phyloP scores from a whole-genome alignment of 2,329 filamentous ascomycete genomes.

The Colletotrichum echinochloae region DNA sequence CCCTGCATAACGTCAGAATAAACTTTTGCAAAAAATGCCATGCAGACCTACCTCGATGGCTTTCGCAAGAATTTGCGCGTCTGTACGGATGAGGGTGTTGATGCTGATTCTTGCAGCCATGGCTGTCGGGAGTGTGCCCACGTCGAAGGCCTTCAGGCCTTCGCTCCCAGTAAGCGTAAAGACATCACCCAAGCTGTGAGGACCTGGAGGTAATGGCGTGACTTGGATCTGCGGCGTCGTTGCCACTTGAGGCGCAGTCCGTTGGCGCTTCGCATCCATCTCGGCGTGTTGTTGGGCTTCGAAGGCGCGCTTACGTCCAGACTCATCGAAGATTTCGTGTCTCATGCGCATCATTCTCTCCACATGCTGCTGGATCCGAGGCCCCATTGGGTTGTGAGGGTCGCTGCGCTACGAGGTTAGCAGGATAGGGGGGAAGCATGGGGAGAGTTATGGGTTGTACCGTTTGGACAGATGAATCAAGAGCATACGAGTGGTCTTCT shows the following conservation, averaged over 20 bases:
- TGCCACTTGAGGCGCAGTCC: conserved; percentile 57
- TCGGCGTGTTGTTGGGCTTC: conserved; percentile 78
- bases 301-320: conserved; percentile 79
- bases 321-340: conserved; percentile 83
- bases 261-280: conserved; percentile 86
- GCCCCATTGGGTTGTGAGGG: conserved; percentile 79
- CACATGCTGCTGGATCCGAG: conserved; percentile 87
- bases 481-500: conserved; percentile 88
- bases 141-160: conserved; percentile 83
- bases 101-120: conserved; percentile 86
- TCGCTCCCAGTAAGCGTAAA: conserved; percentile 86
- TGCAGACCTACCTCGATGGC: conserved; percentile 74
- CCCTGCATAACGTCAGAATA: conserved; percentile 52
- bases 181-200: conserved; percentile 83
- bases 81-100: conserved; percentile 78
- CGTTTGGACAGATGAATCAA: conserved; percentile 85
- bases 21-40: conserved; percentile 37
- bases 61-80: conserved; percentile 74
- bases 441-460: conserved; percentile 57
- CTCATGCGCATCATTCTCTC: conserved; percentile 85
- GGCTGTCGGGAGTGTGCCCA: conserved; percentile 79
- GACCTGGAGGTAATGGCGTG: conserved; percentile 79
- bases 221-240: conserved; percentile 61
- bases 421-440: conserved; percentile 6
- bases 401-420: conserved; percentile 67